Base-by-base conservation (phyloP, 2,329 filamentous ascomycete species). In the Cryphonectria radicalis region DNA sequence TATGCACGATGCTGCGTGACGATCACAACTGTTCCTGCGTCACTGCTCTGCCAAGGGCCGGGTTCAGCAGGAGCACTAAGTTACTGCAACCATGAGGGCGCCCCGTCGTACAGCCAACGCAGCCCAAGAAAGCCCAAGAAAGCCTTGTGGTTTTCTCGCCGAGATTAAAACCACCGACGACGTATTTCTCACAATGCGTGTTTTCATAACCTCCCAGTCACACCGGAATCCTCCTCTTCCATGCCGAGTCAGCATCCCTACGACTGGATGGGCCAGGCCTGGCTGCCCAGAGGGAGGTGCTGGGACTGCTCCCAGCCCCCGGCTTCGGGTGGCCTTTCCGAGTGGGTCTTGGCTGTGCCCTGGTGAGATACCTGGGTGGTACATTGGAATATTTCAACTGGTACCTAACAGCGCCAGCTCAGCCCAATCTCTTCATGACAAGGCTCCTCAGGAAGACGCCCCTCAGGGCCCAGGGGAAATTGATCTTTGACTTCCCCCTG, bases 271-370 rank as follows among this genome's bases (percentile, higher is more conserved):
- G 63, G 35, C n/a, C 42, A 67, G 14, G 35, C 32, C 40, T 40
- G 40, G 4, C 28, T 65, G 37, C 17, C 55, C 69, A 42, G 35
- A n/a, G 10, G 10, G 42, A n/a, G 57, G 63, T 72, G 72, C 72
- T 72, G 70, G 72, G 72, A 73, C 72, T 73, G 64, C 70, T 72
- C 70, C 65, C 66, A 70, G 72, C 64, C 68, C 72, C 70, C 59
- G 72, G 72, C 72, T 67, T 73, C 70, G 72, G 72, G 68, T 60
- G n/a, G 46, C 60, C 32, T 50, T 70, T 67, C 72, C 70, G 72
- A 72, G 72, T 63, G 69, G 71, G 66, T 42, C 57, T 43, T 35
- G 25, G 60, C 67, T 32, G 28, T 13, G 50, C 28, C 64, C 69
- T 50, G 46, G 62, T 40, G 37, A 43, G 66, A 40, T 68, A 63